A percentile compares a stretch with the other conserved stretches of the same genome.
These are phyloP conservation scores for Chalciporus pseudorubinellus DNA, from an alignment of 768 basidiomycete genomes.

Conservation along the genomic window DNA sequence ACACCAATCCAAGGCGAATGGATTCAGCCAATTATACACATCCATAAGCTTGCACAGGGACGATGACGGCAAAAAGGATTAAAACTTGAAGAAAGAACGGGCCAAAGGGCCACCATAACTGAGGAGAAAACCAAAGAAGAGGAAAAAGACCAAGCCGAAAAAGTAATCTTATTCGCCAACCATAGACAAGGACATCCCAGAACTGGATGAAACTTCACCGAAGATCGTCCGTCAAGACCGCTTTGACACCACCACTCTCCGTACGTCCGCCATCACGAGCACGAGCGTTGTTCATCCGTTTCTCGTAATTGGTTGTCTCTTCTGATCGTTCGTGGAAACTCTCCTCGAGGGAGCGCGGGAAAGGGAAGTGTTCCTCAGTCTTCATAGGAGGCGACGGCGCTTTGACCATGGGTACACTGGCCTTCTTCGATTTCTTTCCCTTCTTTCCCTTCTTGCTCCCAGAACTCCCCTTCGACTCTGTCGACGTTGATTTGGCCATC, in stretches of 20 bases:
- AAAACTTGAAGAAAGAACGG: conserved; percentile 4
- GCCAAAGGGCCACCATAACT: conserved; percentile 9
- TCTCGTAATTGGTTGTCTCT: conserved; percentile 33
- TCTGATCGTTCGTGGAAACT: conserved; percentile 29
- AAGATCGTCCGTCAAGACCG: conserved; percentile 50
- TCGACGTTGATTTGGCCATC: conserved; percentile 25
- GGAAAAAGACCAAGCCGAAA: conserved; percentile 7
- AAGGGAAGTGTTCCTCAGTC: conserved; percentile 51
- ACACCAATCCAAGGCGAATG: conserved; percentile 14
- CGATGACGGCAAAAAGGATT: conserved; percentile 10
- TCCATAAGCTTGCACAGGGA: conserved; percentile 18
- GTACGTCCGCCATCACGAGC: conserved; percentile 81
- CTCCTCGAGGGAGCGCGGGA: conserved; percentile 53
- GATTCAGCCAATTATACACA: conserved; percentile 16
- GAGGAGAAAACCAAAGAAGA: conserved; percentile 4
- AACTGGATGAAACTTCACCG: conserved; percentile 12
- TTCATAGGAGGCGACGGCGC: conserved; percentile 32
- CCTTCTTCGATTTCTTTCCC: conserved; percentile 38
- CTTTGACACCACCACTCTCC: conserved; percentile 84
- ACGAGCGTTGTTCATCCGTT: conserved; percentile 69
- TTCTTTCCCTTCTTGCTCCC: conserved; percentile 30
- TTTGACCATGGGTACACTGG: conserved; percentile 39
- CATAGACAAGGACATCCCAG: neutral
- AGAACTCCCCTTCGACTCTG: conserved; percentile 25
- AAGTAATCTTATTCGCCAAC: conserved; percentile 12